A percentile compares a stretch with the other conserved stretches of the same genome.
Conservation (phyloP, 176 grass and related monocot species). For the Oryza meyeriana region DNA sequence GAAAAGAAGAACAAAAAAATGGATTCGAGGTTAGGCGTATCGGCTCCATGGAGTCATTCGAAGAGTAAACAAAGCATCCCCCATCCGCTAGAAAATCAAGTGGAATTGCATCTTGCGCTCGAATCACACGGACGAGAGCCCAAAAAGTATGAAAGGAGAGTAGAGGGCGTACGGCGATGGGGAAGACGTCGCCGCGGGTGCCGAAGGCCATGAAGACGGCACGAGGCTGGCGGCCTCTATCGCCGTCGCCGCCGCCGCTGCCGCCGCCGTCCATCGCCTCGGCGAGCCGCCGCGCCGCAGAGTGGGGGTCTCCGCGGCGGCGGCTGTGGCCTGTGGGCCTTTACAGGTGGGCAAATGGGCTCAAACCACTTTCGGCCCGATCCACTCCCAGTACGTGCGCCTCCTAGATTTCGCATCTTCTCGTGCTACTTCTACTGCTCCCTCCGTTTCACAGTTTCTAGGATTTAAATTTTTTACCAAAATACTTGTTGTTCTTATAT, state of each 20-base stretch:
- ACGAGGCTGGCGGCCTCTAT: constrained; percentile 32
- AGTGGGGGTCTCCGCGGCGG: background rate
- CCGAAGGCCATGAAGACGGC: constrained; percentile 93
- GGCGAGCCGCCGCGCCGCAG: background rate
- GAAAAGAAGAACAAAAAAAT: background rate
- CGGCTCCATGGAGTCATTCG: background rate
- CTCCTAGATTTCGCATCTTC: too few species aligned
- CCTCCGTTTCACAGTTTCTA: too few species aligned
- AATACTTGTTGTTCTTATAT: too few species aligned
- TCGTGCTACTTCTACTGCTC: too few species aligned
- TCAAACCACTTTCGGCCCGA: background rate
- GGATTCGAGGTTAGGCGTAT: background rate
- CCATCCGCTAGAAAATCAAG: background rate
- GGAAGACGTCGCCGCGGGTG: constrained; percentile 83
- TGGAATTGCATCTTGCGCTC: constrained; percentile 1
- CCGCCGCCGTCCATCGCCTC: constrained; percentile 31
- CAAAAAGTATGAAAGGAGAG: background rate
- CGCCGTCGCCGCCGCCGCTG: background rate
- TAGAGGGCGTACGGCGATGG: constrained; percentile 54
- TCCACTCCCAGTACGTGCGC: too few species aligned
- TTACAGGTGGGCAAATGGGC: background rate
- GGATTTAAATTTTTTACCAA: too few species aligned
- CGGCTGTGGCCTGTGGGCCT: background rate
- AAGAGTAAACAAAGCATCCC: background rate
- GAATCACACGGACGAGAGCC: background rate